Percentiles rank a stretch among this genome's conserved stretches.
Evolutionary conservation across 345 rosid genomes (phyloP).

Genomic region (Xanthoceras sorbifolium): DNA sequence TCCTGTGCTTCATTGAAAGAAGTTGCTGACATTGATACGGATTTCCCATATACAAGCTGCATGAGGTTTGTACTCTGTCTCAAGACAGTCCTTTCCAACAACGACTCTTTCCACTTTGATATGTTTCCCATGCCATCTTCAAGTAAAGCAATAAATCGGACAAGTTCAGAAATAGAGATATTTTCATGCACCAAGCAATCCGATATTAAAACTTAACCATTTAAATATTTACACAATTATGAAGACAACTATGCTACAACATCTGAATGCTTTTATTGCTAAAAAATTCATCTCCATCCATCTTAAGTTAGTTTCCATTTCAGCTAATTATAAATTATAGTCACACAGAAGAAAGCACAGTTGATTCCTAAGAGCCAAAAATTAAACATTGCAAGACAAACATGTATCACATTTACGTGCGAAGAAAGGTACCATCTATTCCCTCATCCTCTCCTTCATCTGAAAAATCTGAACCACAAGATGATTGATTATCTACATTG

Average conservation of each 20-base stretch:
- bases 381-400: background rate
- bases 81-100: slow-evolving; percentile 58
- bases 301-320: background rate
- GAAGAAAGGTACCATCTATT: slow-evolving; percentile 54
- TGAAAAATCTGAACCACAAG: slow-evolving; percentile 49
- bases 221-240: background rate
- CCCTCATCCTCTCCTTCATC: slow-evolving; percentile 42
- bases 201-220: background rate
- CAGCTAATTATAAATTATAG: background rate
- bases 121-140: slow-evolving; percentile 64
- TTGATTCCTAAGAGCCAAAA: background rate
- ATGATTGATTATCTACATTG: slow-evolving; percentile 33
- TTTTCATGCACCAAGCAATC: background rate
- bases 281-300: background rate
- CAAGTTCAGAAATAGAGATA: slow-evolving; percentile 24
- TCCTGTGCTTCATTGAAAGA: slow-evolving; percentile 41
- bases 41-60: slow-evolving; percentile 81
- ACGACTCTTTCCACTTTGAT: slow-evolving; percentile 82
- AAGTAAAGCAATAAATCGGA: slow-evolving; percentile 22
- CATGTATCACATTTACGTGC: background rate
- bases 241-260: background rate
- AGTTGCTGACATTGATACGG: slow-evolving; percentile 41
- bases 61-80: slow-evolving; percentile 60
- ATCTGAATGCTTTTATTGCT: background rate
- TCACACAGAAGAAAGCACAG: background rate